phyloP scores from a whole-genome alignment of 2,329 filamentous ascomycete species.

The Gaeumannomyces sp. region DNA sequence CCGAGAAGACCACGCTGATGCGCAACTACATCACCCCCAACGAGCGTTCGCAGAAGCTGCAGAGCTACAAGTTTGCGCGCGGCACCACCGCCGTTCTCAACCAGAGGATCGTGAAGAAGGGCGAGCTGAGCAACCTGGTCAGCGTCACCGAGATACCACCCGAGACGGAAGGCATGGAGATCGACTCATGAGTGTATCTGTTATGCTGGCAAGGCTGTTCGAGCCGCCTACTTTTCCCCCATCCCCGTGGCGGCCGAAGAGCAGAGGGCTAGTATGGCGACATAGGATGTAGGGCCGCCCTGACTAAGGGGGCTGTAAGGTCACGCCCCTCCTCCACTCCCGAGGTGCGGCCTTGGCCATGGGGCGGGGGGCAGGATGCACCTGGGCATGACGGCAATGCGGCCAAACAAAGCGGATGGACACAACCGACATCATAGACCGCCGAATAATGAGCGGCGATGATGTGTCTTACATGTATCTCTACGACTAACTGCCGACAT shows the following conservation, averaged over 20 bases:
- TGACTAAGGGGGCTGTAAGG: background rate
- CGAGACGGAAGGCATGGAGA: constrained; percentile 62
- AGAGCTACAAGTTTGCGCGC: constrained; percentile 83
- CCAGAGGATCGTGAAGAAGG: constrained; percentile 91
- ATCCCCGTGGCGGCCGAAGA: background rate
- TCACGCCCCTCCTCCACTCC: background rate
- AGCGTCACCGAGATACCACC: constrained; percentile 73
- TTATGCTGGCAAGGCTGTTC: background rate
- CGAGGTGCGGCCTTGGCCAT: background rate
- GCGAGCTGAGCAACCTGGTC: constrained; percentile 90
- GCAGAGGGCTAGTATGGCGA: background rate
- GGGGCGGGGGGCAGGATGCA: background rate
- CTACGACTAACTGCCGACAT: background rate
- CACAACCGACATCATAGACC: background rate
- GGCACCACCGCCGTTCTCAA: constrained; percentile 96
- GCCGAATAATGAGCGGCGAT: background rate
- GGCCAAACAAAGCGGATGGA: background rate
- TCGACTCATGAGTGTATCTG: constrained; percentile 49
- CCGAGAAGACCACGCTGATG: constrained; percentile 89
- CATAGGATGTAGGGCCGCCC: background rate
- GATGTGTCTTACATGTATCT: constrained; percentile 3
- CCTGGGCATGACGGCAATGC: background rate
- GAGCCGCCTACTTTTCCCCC: background rate
- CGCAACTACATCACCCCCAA: constrained; percentile 93
- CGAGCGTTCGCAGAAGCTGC: constrained; percentile 80